Evolutionary conservation across 257 asterid genomes (phyloP), one percentile per base, ranked within the genome.

Genomic region (Coffea canephora): DNA sequence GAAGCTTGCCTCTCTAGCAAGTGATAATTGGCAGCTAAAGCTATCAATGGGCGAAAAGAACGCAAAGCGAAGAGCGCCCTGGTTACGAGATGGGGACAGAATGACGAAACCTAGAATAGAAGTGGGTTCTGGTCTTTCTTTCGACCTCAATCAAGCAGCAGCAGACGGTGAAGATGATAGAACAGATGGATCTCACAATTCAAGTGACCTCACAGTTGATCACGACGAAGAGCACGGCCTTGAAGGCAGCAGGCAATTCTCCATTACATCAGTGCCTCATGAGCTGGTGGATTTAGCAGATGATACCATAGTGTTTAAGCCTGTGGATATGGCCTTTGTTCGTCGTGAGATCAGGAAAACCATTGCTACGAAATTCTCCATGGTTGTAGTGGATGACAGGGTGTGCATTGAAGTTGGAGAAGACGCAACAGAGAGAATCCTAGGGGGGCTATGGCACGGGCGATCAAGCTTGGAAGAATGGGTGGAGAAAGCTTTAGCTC

Each of bases 381-480:
- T 76, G 78, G 77, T 78, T 15, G 69, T 89, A 31, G 34, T 31
- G 1, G 93, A 84, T 1, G 94, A 88, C 25, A 74, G 86, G 61
- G 68, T 86, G 71, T 79, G 87, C 5, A 65, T 95, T 3, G 89
- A 89, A 80, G 90, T 95, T 4, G 96, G 88, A 43, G 93, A 93
- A n/a, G 88, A 85, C 34, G 92, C 85, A 10, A 77, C 90, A 62
- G 97, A 93, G 82, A 92, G 83, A 82, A 90, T 93, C 81, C 43
- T 91, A 19, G 97, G 95, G 12, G 99, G 97, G 46, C 59, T 95
- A 48, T 91, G 93, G 94, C 91, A 89, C 31, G 98, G 90, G 46
- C 82, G 79, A 68, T 85, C 87, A 0, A 86, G 97, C 70, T 79
- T 95, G 13, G 90, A 66, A 46, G 90, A 90, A 78, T 95, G 99